A percentile compares a stretch with the other conserved stretches of the same genome.
Evolutionary conservation across 1,284 basidiomycete species (phyloP).

Genomic region (Papiliotrema flavescens): DNA sequence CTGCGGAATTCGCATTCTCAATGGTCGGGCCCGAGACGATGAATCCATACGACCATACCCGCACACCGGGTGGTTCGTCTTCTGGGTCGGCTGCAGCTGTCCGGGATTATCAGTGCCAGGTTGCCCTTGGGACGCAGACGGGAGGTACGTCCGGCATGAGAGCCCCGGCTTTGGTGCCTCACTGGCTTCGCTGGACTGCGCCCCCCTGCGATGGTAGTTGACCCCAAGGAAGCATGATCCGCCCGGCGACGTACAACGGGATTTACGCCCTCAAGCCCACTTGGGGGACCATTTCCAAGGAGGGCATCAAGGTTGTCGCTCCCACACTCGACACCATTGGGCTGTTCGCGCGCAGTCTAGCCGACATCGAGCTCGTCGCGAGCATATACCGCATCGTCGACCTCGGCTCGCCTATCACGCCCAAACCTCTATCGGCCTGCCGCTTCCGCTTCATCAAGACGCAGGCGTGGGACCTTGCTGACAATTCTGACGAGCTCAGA

Average conservation of each 20-base stretch:
- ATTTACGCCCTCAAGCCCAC: conserved; percentile 40
- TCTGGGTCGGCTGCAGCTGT: conserved; percentile 40
- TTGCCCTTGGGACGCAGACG: conserved; percentile 33
- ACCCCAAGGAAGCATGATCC: conserved; percentile 33
- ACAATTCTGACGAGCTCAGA: no score
- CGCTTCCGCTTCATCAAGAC: conserved; percentile 33
- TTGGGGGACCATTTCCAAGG: conserved; percentile 36
- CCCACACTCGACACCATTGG: conserved; percentile 39
- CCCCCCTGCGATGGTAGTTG: no score
- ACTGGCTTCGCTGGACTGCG: no score
- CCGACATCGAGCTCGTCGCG: conserved; percentile 30
- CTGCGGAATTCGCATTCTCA: no score
- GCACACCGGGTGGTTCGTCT: conserved; percentile 35
- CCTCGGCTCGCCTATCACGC: conserved; percentile 17
- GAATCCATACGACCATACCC: conserved; percentile 30
- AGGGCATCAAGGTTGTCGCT: conserved; percentile 38
- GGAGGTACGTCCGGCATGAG: no score
- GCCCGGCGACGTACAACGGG: conserved; percentile 40
- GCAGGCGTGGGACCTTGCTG: conserved; percentile 24
- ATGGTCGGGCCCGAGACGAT: no score
- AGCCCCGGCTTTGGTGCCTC: no score
- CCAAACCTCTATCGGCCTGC: conserved; percentile 13
- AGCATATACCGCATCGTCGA: conserved; percentile 29
- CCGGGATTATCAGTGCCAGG: conserved; percentile 33
- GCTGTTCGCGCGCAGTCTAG: conserved; percentile 30